Evolutionary conservation across 495 filamentous ascomycete species (phyloP), one percentile per base, ranked within the genome.

Genomic region (Penicillium roqueforti): DNA sequence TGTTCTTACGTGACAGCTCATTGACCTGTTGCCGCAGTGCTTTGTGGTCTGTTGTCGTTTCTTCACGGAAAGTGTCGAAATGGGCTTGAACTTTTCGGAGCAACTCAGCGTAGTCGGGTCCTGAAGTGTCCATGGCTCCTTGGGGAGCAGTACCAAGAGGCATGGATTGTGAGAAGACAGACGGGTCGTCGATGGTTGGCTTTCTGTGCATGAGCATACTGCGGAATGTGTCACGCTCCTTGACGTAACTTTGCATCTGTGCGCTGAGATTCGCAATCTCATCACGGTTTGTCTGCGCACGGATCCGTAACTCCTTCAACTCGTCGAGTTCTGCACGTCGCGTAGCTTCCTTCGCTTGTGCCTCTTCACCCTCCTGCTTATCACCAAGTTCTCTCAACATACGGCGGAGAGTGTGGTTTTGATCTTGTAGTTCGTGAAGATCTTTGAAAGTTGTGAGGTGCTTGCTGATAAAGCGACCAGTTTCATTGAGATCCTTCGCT

Each of bases 191-290:
- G 6, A 79, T 70, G 14, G 75, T 74, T 58, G 90, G 86, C 9
- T 84, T 86, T 53, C 83, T 79, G 53, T 87, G 81, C 53, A 89
- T 84, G 13, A 96, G 81, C 83, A 97, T 93, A 37, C 90, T 89
- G 26, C 91, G 83, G 84, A 96, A 97, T 80, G 96, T 97, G 61
- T 99, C 92, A 31, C 93, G 83, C 72, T 99, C 93, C 64, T 89
- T 89, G 44, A 92, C 87, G 59, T 95, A 95, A 68, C 90, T 95
- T 75, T 96, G 86, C 28, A 88, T 87, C 56, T 89, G 86, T 6
- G 87, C 83, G 4, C 86, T 78, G 43, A 93, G 81, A 29, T 86
- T 85, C 55, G 87, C 80, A 31, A 96, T 78, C 61, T 97, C 92
- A 80, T 87, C 77, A 29, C 83, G 75, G 57, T 82, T 80, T 13